Evolutionary conservation across 2,329 filamentous ascomycete species (phyloP), one percentile per base, ranked within the genome.

Genomic region (Tolypocladium ophioglossoides): DNA sequence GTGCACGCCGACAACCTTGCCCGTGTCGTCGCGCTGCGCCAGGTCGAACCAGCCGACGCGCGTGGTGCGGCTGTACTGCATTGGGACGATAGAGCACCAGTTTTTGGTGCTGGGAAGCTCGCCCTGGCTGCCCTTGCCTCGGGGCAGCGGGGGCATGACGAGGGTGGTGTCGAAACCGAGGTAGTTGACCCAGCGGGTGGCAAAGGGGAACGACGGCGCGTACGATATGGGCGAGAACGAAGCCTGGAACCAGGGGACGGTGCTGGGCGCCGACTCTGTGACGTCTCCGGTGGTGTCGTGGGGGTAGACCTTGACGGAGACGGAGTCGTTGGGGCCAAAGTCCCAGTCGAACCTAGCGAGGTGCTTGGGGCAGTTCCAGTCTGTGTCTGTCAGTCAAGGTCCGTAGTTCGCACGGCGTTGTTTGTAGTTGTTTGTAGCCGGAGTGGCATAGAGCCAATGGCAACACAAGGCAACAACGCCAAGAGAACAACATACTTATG

Each of bases 361-460:
- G 54, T 80, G 77, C 59, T 81, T 81, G 14, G 78, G 77, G 34
- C 78, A 74, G 59, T 78, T 79, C 78, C 77, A 81, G 57, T 79
- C 75, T 77, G 34, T 16, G 22, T 27, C 20, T 14, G 9, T 53
- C 30, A 39, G 39, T 50, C 14, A 32, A 7, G 39, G 10, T 20
- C 27, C 27, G 27, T 6, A n/a, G n/a, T n/a, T n/a, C n/a, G n/a
- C n/a, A n/a, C n/a, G n/a, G n/a, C n/a, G n/a, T n/a, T n/a, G n/a
- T n/a, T n/a, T n/a, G n/a, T n/a, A n/a, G n/a, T n/a, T n/a, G n/a
- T n/a, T n/a, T n/a, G n/a, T n/a, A n/a, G n/a, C n/a, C n/a, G n/a
- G n/a, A n/a, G n/a, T n/a, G n/a, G n/a, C n/a, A n/a, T n/a, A 8
- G 27, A 7, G 3, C 12, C 32, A 24, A 37, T 5, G 14, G 8